Conservation (phyloP, 805 yeast species). For the Candida xiaguanensis region DNA sequence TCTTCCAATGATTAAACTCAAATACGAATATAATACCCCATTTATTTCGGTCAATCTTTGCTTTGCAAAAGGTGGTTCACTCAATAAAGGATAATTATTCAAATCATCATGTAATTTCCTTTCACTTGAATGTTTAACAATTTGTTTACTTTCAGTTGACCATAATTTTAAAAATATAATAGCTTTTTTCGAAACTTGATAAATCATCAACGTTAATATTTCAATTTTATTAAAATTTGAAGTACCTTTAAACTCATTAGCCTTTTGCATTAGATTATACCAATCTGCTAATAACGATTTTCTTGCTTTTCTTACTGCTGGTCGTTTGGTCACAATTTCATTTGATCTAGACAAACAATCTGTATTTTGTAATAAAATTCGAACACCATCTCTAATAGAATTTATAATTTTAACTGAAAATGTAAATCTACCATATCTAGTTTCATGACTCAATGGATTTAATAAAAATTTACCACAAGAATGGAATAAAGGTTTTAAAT, state of each 20-base stretch:
- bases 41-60: slow-evolving; percentile 63
- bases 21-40: slow-evolving; percentile 54
- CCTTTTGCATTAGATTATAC: slow-evolving; percentile 74
- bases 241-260: slow-evolving; percentile 69
- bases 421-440: slow-evolving; percentile 39
- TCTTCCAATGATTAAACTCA: slow-evolving; percentile 70
- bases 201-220: slow-evolving; percentile 58
- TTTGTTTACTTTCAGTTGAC: slow-evolving; percentile 57
- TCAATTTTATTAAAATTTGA: slow-evolving; percentile 55
- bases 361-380: slow-evolving; percentile 58
- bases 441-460: slow-evolving; percentile 55
- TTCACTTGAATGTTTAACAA: slow-evolving; percentile 33
- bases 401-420: slow-evolving; percentile 58
- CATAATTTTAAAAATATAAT: slow-evolving; percentile 65
- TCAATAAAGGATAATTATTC: slow-evolving; percentile 44
- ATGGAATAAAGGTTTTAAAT: slow-evolving; percentile 52
- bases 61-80: slow-evolving; percentile 57
- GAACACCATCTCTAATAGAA: slow-evolving; percentile 69
- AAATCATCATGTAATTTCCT: slow-evolving; percentile 30
- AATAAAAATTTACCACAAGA: slow-evolving; percentile 64
- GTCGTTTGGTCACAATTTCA: slow-evolving; percentile 60
- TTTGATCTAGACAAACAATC: slow-evolving; percentile 74
- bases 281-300: slow-evolving; percentile 73
- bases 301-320: slow-evolving; percentile 59
- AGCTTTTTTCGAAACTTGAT: slow-evolving; percentile 65